phyloP scores from a whole-genome alignment of 306 rosid genomes.

The Malus domestica region ASM211411v1 NC_041789.1:16337501-16338000 shows the following conservation, averaged over 20 bases:
- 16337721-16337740: not conserved
- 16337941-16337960: not conserved
- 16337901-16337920: not conserved
- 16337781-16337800: not conserved
- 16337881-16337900: not conserved
- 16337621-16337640: no score
- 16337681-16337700: not conserved
- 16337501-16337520: constrained; percentile 86
- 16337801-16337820: not conserved
- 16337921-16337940: not conserved
- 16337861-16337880: not conserved
- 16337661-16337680: not conserved
- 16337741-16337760: not conserved
- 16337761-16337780: not conserved
- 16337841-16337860: not conserved
- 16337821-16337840: not conserved
- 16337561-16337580: constrained; percentile 88
- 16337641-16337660: not conserved
- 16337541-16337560: constrained; percentile 83
- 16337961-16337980: not conserved
- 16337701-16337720: not conserved
- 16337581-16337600: constrained; percentile 97
- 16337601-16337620: constrained; percentile 3
- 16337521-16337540: constrained; percentile 73
- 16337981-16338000: not conserved